Base-by-base conservation (phyloP, 352 stramenopile species). In the Pythium myriotylum region DNA sequence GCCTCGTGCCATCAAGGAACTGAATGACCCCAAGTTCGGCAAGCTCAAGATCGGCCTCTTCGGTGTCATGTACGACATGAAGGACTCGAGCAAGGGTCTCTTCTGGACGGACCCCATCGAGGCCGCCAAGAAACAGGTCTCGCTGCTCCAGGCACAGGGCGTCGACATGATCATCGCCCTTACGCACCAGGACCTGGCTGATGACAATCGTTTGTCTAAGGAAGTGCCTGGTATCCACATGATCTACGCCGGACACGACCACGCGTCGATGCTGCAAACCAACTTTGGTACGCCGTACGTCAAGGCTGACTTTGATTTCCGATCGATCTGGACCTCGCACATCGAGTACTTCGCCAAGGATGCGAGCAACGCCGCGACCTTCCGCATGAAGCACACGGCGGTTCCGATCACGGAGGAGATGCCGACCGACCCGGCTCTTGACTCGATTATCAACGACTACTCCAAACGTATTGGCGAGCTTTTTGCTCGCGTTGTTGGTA, bases 61-160 rank as follows among this genome's bases (percentile, higher is more conserved):
- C 41, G 81, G 78, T 19, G 67, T 91, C 66, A 86, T 91, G 77
- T 91, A 90, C 68, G 67, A 88, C 68, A 84, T 88, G 73, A 61
- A 88, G 27, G 68, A 80, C 39, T 51, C 72, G 16, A 83, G 67
- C 46, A 85, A 84, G 62, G 79, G 70, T 0, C 29, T 86, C 27
- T 79, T 74, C 66, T 90, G 81, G 81, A 59, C 64, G 27, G 81
- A 91, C 55, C 79, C 77, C 16, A 77, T 91, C 51, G 59, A 65
- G 24, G 72, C 77, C 2, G 79, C 75, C 17, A 73, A 75, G 33
- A 54, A 70, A 29, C 75, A 87, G 53, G 79, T 88, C 20, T 54
- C 70, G 29, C 46, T 59, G 19, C 65, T 86, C 2, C 33, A n/a
- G 1, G 52, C 78, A 20, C 62, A 72, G 20, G 65, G 65, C n/a